phyloP scores from a whole-genome alignment of 495 filamentous ascomycete species.

The Evansstolkia leycettana region DNA sequence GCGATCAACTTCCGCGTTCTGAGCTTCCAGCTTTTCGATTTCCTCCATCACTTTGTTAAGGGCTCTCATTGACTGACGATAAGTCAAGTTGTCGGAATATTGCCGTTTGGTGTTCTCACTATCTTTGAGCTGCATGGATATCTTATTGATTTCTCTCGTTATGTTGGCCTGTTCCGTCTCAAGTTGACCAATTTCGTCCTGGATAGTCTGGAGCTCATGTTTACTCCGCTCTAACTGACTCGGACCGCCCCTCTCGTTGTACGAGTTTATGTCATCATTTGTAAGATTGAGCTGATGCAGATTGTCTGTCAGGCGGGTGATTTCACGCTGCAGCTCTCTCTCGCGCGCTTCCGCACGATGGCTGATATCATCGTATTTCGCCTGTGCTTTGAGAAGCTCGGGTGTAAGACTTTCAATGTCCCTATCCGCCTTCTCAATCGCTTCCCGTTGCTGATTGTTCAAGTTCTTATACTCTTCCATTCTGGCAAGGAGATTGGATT shows the following conservation, averaged over 20 bases:
- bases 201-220: conserved; percentile 53
- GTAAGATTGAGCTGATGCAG: conserved; percentile 63
- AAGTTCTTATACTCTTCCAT: conserved; percentile 61
- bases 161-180: conserved; percentile 57
- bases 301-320: conserved; percentile 56
- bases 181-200: conserved; percentile 49
- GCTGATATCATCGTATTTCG: conserved; percentile 61
- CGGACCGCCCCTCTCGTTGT: conserved; percentile 64
- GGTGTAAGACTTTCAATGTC: conserved; percentile 61
- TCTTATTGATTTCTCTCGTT: conserved; percentile 57
- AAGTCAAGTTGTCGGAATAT: conserved; percentile 77
- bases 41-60: conserved; percentile 54
- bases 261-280: conserved; percentile 67
- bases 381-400: conserved; percentile 58
- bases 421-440: conserved; percentile 50
- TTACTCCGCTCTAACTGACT: conserved; percentile 55
- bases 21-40: conserved; percentile 62
- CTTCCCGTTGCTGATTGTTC: conserved; percentile 53
- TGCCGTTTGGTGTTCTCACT: conserved; percentile 67
- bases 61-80: conserved; percentile 57
- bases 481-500: conserved; percentile 48
- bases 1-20: conserved; percentile 74
- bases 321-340: conserved; percentile 58
- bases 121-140: conserved; percentile 65
- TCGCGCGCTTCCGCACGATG: conserved; percentile 61